Conservation (phyloP, 2,329 filamentous ascomycete genomes). For the Apiospora pterosperma region DNA sequence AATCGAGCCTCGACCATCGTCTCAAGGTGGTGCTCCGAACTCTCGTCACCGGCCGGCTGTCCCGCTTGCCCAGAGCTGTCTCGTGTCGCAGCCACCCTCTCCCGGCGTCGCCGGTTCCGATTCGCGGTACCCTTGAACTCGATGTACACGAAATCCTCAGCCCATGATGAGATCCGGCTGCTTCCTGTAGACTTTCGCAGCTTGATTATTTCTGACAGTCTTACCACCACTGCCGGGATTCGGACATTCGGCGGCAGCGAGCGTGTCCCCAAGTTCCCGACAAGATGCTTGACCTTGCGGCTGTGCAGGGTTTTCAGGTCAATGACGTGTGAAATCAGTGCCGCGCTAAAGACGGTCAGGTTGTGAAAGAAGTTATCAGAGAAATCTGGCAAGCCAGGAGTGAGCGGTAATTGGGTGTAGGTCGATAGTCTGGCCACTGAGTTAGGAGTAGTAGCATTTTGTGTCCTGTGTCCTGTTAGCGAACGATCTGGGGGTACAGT, state of each 20-base stretch:
- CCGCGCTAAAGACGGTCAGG: conserved; percentile 46
- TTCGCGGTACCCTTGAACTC: conserved; percentile 48
- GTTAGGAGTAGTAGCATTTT: conserved; percentile 9
- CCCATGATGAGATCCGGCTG: conserved; percentile 44
- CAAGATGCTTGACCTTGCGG: conserved; percentile 37
- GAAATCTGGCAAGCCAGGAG: conserved; percentile 39
- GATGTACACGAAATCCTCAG: conserved; percentile 55
- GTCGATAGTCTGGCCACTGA: conserved; percentile 19
- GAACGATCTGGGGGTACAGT: not conserved
- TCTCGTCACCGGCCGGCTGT: not conserved
- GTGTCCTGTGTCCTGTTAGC: conserved; percentile 7
- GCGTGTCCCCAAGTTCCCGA: conserved; percentile 31
- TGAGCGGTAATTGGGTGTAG: conserved; percentile 40
- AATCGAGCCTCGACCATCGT: conserved; percentile 52
- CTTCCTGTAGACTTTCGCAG: conserved; percentile 15
- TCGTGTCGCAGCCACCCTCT: not conserved
- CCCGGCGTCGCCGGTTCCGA: conserved; percentile 4
- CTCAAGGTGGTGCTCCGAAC: conserved; percentile 24
- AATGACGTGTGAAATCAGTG: conserved; percentile 47
- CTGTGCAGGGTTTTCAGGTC: conserved; percentile 46
- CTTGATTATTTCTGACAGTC: conserved; percentile 41
- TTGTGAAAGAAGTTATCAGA: conserved; percentile 50
- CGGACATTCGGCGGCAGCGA: conserved; percentile 40
- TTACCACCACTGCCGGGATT: conserved; percentile 46
- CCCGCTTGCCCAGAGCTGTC: not conserved